Evolutionary conservation across 148 eudicot genomes (phyloP).

Genomic region (Chenopodium quinoa): DNA sequence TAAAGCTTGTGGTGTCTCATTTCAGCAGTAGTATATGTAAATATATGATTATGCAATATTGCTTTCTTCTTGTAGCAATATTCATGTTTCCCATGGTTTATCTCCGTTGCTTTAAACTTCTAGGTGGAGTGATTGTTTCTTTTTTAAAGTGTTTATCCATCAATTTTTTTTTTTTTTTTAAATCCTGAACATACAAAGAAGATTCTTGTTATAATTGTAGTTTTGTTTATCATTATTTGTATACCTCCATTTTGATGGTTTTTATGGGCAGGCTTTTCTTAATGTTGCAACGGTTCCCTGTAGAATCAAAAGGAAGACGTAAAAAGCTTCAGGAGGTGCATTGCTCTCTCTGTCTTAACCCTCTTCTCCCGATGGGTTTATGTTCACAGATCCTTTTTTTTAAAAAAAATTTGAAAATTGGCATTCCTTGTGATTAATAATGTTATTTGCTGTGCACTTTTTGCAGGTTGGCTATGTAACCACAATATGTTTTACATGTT

Average conservation of each 20-base stretch:
- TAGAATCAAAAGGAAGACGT: conserved; percentile 91
- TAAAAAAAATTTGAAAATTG: not conserved
- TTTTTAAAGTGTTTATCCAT: not conserved
- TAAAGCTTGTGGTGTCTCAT: not conserved
- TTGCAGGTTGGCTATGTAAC: conserved; percentile 78
- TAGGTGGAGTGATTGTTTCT: not conserved
- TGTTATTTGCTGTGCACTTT: not conserved
- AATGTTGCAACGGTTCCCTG: conserved; percentile 93
- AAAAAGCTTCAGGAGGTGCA: conserved; percentile 94
- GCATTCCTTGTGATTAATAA: not conserved
- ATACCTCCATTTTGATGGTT: conserved; percentile 13
- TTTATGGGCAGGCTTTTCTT: conserved; percentile 74
- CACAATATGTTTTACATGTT: conserved; percentile 83
- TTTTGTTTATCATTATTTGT: not conserved
- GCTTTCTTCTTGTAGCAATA: not conserved
- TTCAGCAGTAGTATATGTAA: not conserved
- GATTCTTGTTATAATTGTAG: not conserved
- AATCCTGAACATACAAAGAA: not conserved
- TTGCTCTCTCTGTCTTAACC: not conserved
- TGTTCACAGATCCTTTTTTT: not conserved
- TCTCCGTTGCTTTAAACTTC: not conserved
- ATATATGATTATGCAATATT: not conserved
- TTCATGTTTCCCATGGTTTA: not conserved
- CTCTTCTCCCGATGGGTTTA: not conserved
- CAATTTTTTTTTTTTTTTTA: too few species aligned